These are phyloP conservation scores for Tilletia setariae DNA, from an alignment of 1,284 basidiomycete species.

Conservation along the genomic window DNA sequence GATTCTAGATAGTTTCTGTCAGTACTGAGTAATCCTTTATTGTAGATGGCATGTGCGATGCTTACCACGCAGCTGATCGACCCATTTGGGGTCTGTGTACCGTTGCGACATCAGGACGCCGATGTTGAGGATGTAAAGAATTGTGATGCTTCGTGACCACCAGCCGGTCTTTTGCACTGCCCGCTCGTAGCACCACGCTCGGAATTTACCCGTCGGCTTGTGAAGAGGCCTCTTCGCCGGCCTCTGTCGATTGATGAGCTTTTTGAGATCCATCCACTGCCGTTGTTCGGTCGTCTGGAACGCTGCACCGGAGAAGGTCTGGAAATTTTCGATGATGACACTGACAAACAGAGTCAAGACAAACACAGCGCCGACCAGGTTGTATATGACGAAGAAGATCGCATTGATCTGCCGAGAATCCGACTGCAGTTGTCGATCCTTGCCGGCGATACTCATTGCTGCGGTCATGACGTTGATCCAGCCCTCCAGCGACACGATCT, in stretches of 20 bases:
- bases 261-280: constrained; percentile 91
- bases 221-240: constrained; percentile 75
- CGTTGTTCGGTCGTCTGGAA: constrained; percentile 74
- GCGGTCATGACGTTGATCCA: constrained; percentile 89
- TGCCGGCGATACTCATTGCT: constrained; percentile 75
- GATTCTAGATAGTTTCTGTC: constrained; percentile 60
- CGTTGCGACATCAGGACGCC: constrained; percentile 81
- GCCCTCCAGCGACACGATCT: constrained; percentile 89
- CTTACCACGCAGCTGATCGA: constrained; percentile 55
- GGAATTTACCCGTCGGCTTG: constrained; percentile 62
- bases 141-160: constrained; percentile 82
- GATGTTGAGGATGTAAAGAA: constrained; percentile 80
- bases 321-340: constrained; percentile 93
- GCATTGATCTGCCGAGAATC: constrained; percentile 61
- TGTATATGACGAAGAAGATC: constrained; percentile 90
- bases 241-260: constrained; percentile 79
- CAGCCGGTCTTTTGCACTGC: constrained; percentile 88
- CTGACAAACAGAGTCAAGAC: constrained; percentile 60
- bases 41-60: neutral
- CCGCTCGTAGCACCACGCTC: constrained; percentile 86
- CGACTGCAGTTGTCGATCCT: constrained; percentile 41
- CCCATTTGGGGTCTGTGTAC: constrained; percentile 63
- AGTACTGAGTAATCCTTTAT: no score
- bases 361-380: constrained; percentile 83
- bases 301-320: constrained; percentile 75